Percentiles rank a stretch among this genome's conserved stretches.
These are phyloP conservation scores for Penicillium sp. DNA, from an alignment of 2,329 filamentous ascomycete species.

Conservation along the genomic window DNA sequence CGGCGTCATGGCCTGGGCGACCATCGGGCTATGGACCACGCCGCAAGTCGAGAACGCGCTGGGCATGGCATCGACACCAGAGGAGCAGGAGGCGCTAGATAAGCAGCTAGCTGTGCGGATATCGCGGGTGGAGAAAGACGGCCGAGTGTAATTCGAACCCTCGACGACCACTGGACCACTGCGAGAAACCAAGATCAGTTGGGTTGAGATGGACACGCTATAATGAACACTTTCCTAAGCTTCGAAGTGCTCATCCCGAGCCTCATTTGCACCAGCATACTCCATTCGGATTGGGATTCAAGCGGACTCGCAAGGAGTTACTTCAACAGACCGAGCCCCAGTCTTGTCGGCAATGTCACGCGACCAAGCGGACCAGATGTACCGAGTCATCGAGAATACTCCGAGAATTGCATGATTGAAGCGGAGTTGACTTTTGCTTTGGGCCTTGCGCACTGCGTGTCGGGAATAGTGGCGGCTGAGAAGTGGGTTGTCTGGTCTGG, in stretches of 20 bases:
- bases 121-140: slow-evolving; percentile 27
- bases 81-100: slow-evolving; percentile 65
- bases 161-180: background rate
- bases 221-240: too few relatives aligned
- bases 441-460: background rate
- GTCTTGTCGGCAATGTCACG: background rate
- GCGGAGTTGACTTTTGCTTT: background rate
- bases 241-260: background rate
- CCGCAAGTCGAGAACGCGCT: slow-evolving; percentile 68
- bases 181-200: background rate
- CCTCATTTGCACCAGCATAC: background rate
- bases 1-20: slow-evolving; percentile 71
- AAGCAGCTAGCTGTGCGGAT: slow-evolving; percentile 34
- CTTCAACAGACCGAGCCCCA: background rate
- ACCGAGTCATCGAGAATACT: background rate
- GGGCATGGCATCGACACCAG: slow-evolving; percentile 65
- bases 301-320: background rate
- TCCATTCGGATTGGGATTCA: background rate
- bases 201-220: background rate
- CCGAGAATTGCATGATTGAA: background rate
- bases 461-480: slow-evolving; percentile 14
- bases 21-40: slow-evolving; percentile 65
- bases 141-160: slow-evolving; percentile 4
- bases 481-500: slow-evolving; percentile 10
- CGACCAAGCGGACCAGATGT: background rate